A percentile compares a stretch with the other conserved stretches of the same genome.
phyloP scores from a whole-genome alignment of 2,329 filamentous ascomycete genomes.

The Pseudonectria foliicola region DNA sequence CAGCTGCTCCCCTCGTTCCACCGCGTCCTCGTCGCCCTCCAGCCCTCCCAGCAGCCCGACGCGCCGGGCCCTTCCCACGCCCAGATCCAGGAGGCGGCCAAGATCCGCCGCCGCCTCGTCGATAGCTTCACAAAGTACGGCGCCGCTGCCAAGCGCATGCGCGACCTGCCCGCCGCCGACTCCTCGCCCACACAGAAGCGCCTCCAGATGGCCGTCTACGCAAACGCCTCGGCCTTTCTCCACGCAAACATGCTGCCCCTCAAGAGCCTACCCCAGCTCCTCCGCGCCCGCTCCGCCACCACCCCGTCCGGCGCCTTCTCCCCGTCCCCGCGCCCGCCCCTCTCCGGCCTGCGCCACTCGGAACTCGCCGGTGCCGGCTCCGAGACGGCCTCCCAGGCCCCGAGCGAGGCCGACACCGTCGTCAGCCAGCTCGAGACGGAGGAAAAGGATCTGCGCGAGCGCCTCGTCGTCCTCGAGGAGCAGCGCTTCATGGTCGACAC shows the following conservation, averaged over 20 bases:
- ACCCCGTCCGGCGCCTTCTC: constrained; percentile 21
- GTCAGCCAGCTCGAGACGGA: constrained; percentile 64
- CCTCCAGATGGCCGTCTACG: constrained; percentile 75
- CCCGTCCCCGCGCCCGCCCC: constrained; percentile 28
- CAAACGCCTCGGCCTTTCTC: constrained; percentile 74
- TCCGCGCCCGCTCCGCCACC: constrained; percentile 39
- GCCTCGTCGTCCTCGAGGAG: constrained; percentile 79
- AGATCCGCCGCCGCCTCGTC: constrained; percentile 81
- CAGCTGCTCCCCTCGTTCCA: constrained; percentile 80
- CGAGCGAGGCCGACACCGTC: constrained; percentile 46
- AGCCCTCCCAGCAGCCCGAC: constrained; percentile 41
- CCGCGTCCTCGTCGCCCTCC: constrained; percentile 63
- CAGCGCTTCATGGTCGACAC: constrained; percentile 83
- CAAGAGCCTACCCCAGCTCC: constrained; percentile 63
- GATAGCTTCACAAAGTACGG: constrained; percentile 89
- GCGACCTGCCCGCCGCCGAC: constrained; percentile 68
- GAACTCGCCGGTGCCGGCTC: constrained; percentile 35
- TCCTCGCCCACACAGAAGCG: constrained; percentile 55
- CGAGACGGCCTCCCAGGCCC: constrained; percentile 37
- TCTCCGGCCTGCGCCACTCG: constrained; percentile 38
- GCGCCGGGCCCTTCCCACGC: constrained; percentile 45
- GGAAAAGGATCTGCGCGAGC: constrained; percentile 74
- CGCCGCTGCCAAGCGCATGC: constrained; percentile 68
- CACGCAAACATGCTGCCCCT: constrained; percentile 88
- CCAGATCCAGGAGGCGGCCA: constrained; percentile 78